A percentile compares a stretch with the other conserved stretches of the same genome.
Conservation (phyloP, 2,329 filamentous ascomycete species). For the Cladorrhinum sp. region DNA sequence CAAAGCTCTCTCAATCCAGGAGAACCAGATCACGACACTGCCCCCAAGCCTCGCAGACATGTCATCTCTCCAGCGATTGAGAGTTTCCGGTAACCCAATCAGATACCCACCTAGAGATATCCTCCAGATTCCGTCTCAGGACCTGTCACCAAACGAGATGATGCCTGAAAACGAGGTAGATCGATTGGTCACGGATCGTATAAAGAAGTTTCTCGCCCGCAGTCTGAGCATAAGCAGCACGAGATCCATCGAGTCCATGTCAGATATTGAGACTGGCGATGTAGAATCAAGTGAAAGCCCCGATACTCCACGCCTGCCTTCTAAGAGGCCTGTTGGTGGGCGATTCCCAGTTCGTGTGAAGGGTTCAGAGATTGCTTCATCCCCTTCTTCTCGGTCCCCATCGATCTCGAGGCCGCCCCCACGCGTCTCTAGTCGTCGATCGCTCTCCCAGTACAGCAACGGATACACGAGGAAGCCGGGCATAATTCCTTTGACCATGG, state of each 20-base stretch:
- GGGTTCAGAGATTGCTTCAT: slow-evolving; percentile 61
- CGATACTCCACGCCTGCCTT: slow-evolving; percentile 67
- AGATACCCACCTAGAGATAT: slow-evolving; percentile 71
- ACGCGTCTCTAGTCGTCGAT: slow-evolving; percentile 72
- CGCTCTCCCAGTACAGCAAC: slow-evolving; percentile 63
- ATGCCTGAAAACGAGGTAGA: slow-evolving; percentile 63
- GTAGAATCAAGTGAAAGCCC: slow-evolving; percentile 68
- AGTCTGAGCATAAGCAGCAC: slow-evolving; percentile 30
- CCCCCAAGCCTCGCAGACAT: slow-evolving; percentile 83
- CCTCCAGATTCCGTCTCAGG: slow-evolving; percentile 56
- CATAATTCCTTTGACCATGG: slow-evolving; percentile 66
- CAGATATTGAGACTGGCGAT: slow-evolving; percentile 53
- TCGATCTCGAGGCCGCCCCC: slow-evolving; percentile 67
- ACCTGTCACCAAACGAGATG: slow-evolving; percentile 52
- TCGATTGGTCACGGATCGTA: slow-evolving; percentile 55
- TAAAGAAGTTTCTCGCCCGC: slow-evolving; percentile 58
- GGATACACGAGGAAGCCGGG: slow-evolving; percentile 60
- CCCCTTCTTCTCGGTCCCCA: slow-evolving; percentile 61
- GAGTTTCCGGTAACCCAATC: slow-evolving; percentile 82
- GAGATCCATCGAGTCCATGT: slow-evolving; percentile 43
- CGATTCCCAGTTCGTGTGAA: slow-evolving; percentile 64
- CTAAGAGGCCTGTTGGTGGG: slow-evolving; percentile 52
- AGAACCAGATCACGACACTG: slow-evolving; percentile 80
- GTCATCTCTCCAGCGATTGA: slow-evolving; percentile 80
- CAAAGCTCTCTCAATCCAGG: slow-evolving; percentile 84